Evolutionary conservation across 1,139 yeast species (phyloP).

Genomic region (Geotrichum carabidarum): DNA sequence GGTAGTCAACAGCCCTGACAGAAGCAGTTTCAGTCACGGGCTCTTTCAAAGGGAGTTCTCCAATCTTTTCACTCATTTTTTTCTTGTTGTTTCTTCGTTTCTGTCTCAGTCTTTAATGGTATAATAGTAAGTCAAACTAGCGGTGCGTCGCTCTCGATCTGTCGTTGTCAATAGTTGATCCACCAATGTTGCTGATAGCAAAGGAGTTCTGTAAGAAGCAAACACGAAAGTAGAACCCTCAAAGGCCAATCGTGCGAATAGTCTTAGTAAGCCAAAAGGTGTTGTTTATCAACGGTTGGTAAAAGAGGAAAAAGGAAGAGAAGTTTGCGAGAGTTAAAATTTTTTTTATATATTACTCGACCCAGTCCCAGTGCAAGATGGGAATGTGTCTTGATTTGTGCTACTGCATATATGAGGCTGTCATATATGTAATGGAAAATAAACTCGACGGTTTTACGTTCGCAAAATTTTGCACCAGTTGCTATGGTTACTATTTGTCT

Average conservation of each 20-base stretch:
- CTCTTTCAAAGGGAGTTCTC: not conserved
- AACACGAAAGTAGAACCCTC: slow-evolving; percentile 24
- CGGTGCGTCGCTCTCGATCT: not conserved
- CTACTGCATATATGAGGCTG: too few species aligned
- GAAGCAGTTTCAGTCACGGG: not conserved
- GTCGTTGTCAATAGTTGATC: not conserved
- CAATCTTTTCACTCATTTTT: not conserved
- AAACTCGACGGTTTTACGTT: too few species aligned
- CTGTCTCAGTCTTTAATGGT: too few species aligned
- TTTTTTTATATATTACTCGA: not conserved
- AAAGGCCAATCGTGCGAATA: slow-evolving; percentile 23
- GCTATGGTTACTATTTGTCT: too few species aligned
- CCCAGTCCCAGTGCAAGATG: too few species aligned
- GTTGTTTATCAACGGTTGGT: not conserved
- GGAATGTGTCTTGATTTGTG: too few species aligned
- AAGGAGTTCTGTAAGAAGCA: slow-evolving; percentile 17
- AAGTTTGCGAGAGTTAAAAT: not conserved
- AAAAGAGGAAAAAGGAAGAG: not conserved
- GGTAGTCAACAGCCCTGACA: not conserved
- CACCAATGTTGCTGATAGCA: not conserved
- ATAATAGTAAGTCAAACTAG: not conserved
- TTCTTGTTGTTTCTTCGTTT: too few species aligned
- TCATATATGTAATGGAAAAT: too few species aligned
- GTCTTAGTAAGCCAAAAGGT: not conserved
- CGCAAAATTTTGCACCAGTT: too few species aligned